phyloP scores from a whole-genome alignment of 129 eudicot species.

The Centaurea solstitialis region DNA sequence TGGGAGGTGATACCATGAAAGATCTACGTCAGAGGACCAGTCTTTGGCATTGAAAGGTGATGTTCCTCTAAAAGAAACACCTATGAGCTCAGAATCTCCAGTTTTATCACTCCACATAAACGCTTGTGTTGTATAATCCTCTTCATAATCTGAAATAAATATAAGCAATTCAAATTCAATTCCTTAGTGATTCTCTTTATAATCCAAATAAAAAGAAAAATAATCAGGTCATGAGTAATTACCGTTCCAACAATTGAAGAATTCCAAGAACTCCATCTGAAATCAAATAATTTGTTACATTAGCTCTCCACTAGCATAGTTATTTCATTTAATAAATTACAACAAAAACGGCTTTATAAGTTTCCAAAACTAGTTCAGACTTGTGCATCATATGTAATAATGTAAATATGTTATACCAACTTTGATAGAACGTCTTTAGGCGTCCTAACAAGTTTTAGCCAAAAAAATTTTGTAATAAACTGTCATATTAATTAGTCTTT shows the following conservation, averaged over 20 bases:
- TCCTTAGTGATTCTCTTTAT: not conserved
- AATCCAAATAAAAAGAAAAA: not conserved
- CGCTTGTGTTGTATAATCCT: conserved; percentile 48
- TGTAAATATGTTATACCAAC: not conserved
- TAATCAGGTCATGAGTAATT: not conserved
- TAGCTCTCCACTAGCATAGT: not conserved
- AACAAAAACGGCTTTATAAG: not conserved
- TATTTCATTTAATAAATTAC: not conserved
- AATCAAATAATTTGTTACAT: not conserved
- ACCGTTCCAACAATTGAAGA: conserved; percentile 57
- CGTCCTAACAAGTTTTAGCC: not conserved
- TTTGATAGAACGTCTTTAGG: not conserved
- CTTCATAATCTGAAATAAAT: conserved; percentile 37
- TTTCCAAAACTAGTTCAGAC: not conserved
- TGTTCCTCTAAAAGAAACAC: conserved; percentile 73
- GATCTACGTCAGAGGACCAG: conserved; percentile 61
- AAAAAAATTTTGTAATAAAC: not conserved
- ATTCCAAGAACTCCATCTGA: conserved; percentile 63
- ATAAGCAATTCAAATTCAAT: not conserved
- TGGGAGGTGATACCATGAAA: conserved; percentile 58
- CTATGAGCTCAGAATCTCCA: conserved; percentile 39
- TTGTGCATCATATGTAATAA: no score
- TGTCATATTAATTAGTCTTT: not conserved
- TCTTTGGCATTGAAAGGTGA: conserved; percentile 56
- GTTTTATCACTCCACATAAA: conserved; percentile 47